phyloP scores from a whole-genome alignment of 805 yeast species.

The Kregervanrija delftensis region DNA sequence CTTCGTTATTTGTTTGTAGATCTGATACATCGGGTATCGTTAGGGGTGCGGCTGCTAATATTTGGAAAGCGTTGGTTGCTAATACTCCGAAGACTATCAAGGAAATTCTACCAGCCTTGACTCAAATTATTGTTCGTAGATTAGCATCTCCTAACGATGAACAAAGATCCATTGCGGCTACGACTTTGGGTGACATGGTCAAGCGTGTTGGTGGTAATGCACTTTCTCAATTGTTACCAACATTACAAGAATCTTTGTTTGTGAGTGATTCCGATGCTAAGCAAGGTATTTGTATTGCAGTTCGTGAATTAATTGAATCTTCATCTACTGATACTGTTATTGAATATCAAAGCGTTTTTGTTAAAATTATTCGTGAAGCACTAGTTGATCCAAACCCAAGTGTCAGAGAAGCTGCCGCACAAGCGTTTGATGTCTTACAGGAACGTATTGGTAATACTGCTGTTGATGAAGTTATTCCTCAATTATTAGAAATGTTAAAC shows the following conservation, averaged over 20 bases:
- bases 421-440: slow-evolving; percentile 83
- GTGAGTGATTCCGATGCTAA: slow-evolving; percentile 73
- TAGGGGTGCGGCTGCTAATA: slow-evolving; percentile 82
- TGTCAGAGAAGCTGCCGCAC: slow-evolving; percentile 89
- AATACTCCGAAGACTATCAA: slow-evolving; percentile 93
- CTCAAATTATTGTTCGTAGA: slow-evolving; percentile 70
- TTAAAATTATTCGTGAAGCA: slow-evolving; percentile 70
- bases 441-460: slow-evolving; percentile 76
- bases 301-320: slow-evolving; percentile 76
- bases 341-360: slow-evolving; percentile 61
- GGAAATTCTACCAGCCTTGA: slow-evolving; percentile 82
- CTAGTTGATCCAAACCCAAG: slow-evolving; percentile 64
- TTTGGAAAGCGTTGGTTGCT: slow-evolving; percentile 94
- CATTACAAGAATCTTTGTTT: slow-evolving; percentile 59
- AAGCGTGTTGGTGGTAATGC: slow-evolving; percentile 91
- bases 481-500: slow-evolving; percentile 64
- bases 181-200: slow-evolving; percentile 89
- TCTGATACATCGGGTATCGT: slow-evolving; percentile 86
- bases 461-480: slow-evolving; percentile 83
- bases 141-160: slow-evolving; percentile 76
- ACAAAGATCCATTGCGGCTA: slow-evolving; percentile 84
- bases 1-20: slow-evolving; percentile 88
- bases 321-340: slow-evolving; percentile 53
- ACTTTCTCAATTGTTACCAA: slow-evolving; percentile 76
- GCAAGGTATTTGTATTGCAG: slow-evolving; percentile 95